Conservation (phyloP, 1,284 basidiomycete genomes). For the Moesziomyces aphidis region DNA sequence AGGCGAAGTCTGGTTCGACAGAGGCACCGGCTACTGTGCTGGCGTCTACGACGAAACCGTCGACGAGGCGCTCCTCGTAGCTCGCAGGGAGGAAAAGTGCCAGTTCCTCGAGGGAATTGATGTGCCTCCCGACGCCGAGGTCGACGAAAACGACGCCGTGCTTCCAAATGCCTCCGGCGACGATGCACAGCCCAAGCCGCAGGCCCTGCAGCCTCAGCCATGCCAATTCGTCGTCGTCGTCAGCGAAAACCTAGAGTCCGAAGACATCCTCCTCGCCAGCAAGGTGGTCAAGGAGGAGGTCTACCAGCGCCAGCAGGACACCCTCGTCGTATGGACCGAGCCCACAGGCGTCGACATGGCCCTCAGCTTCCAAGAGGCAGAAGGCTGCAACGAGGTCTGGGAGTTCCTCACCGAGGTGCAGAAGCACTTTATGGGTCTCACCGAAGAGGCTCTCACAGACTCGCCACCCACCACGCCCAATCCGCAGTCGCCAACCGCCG, state of each 20-base stretch:
- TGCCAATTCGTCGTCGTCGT: constrained; percentile 63
- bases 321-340: constrained; percentile 98
- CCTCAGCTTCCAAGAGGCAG: constrained; percentile 94
- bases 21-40: constrained; percentile 66
- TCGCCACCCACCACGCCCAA: constrained; percentile 51
- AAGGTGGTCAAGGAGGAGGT: constrained; percentile 66
- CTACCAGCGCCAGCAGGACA: constrained; percentile 74
- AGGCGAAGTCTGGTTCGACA: constrained; percentile 64
- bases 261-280: constrained; percentile 61
- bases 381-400: constrained; percentile 97
- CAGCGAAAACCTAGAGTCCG: constrained; percentile 59
- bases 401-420: constrained; percentile 96
- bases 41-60: constrained; percentile 65
- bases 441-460: constrained; percentile 50
- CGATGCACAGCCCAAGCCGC: constrained; percentile 9
- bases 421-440: constrained; percentile 73
- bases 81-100: constrained; percentile 60
- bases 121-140: constrained; percentile 31
- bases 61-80: constrained; percentile 65
- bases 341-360: constrained; percentile 94
- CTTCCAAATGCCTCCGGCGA: constrained; percentile 60
- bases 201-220: constrained; percentile 20
- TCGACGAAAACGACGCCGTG: constrained; percentile 27
- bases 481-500: constrained; percentile 36
- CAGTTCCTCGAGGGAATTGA: constrained; percentile 54